Evolutionary conservation across 2,329 filamentous ascomycete species (phyloP).

Genomic region (Lasiodiplodia citricola): DNA sequence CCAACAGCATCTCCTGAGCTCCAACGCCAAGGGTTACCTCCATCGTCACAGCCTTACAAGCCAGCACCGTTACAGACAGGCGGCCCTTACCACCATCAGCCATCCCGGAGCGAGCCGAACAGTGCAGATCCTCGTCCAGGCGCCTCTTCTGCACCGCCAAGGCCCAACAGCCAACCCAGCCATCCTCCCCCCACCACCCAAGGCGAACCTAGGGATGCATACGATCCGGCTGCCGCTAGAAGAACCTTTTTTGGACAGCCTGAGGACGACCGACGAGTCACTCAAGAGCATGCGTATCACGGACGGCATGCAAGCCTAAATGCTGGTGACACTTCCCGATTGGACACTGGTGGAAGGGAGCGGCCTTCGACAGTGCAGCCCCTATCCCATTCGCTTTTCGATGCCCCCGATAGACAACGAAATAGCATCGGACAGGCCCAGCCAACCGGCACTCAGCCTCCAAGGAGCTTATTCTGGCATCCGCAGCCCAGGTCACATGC

Average conservation of each 20-base stretch:
- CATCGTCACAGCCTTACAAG: conserved; percentile 41
- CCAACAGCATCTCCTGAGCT: conserved; percentile 39
- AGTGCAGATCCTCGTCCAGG: conserved; percentile 16
- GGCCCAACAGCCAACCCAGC: conserved; percentile 48
- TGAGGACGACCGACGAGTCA: conserved; percentile 18
- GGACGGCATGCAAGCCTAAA: conserved; percentile 13
- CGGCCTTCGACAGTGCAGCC: conserved; percentile 47
- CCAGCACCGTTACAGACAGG: conserved; percentile 6
- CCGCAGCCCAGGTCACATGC: conserved; percentile 36
- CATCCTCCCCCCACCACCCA: conserved; percentile 36
- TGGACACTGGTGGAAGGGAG: conserved; percentile 31
- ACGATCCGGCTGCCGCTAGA: conserved; percentile 36
- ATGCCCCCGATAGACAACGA: conserved; percentile 35
- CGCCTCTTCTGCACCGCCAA: conserved; percentile 36
- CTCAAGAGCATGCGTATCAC: conserved; percentile 12
- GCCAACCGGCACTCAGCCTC: conserved; percentile 32
- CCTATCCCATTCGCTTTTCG: conserved; percentile 44
- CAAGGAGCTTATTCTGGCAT: conserved; percentile 40
- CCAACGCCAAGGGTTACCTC: conserved; percentile 40
- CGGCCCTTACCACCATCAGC: conserved; percentile 6
- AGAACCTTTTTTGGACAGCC: conserved; percentile 29
- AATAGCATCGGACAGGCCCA: conserved; percentile 3
- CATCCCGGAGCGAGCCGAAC: conserved; percentile 20
- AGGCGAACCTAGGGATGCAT: conserved; percentile 33
- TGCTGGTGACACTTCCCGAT: conserved; percentile 16